Base-by-base conservation (phyloP, 441 rosid species). In the Populus tomentosa region DNA sequence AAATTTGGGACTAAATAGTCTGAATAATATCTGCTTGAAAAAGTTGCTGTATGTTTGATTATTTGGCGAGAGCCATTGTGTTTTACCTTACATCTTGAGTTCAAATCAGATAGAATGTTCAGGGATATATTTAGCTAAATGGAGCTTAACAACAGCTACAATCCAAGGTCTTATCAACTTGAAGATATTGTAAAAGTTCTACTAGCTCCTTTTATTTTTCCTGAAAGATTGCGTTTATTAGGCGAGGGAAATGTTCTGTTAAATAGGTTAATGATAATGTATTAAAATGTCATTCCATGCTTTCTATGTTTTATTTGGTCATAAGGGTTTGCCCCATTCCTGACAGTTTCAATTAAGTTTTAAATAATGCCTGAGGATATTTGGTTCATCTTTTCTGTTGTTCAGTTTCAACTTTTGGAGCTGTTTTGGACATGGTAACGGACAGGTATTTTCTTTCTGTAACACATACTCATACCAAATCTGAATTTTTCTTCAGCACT, bases 331-430 rank as follows among this genome's bases (percentile, higher is more conserved):
- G 7, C 65, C 0, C 59, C 61, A 1, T 67, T 35, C 14, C 56
- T 66, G 56, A 75, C 50, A 42, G 6, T 38, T 40, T 4, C 2
- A 65, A 4, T 30, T 74, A 69, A 11, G 64, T 69, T 72, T 14
- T 16, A 32, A 66, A 46, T 42, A 69, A 74, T 68, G 16, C 18
- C 14, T 70, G 71, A 46, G 61, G 30, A 33, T 73, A 18, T 75
- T 66, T 80, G 56, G 78, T 79, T 74, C 21, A 76, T 80, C 69
- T 70, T 66, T 78, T 76, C 40, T 38, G 23, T 80, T 73, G 32
- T 82, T 70, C 88, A 96, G 98, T 93, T 79, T 96, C 99, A 56
- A 96, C 99, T 50, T 92, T 96, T 84, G 99, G 98, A 86, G 99
- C 98, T 77, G 95, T 96, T 81, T 86, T 96, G 81, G 99, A 96